Percentiles rank a stretch among this genome's conserved stretches.
Conservation (phyloP, 768 basidiomycete species). For the Termitomyces sp. region DNA sequence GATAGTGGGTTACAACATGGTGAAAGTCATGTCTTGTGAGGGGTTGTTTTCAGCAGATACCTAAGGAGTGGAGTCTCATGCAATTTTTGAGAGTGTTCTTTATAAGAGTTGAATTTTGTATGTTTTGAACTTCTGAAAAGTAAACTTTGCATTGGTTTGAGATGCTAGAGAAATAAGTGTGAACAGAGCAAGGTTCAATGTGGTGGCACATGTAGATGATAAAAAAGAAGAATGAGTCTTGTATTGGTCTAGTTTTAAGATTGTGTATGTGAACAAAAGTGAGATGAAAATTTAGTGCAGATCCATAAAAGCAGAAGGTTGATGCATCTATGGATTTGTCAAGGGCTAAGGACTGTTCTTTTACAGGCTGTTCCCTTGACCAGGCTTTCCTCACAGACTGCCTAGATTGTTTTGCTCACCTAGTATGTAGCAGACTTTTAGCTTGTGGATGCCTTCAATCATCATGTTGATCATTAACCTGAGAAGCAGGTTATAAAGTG, state of each 20-base stretch:
- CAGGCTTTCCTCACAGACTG: conserved; percentile 31
- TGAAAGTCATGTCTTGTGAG: not conserved
- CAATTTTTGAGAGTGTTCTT: not conserved
- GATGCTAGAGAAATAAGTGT: conserved; percentile 28
- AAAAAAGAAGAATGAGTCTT: conserved; percentile 23
- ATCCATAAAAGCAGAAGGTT: conserved; percentile 22
- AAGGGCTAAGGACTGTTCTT: conserved; percentile 20
- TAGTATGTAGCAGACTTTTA: conserved; percentile 12
- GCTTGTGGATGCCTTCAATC: conserved; percentile 1
- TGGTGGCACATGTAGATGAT: not conserved
- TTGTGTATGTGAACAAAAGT: conserved; percentile 24
- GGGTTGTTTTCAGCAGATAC: not conserved
- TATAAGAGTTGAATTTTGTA: conserved; percentile 22
- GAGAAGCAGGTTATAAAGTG: conserved; percentile 16
- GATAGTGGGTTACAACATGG: not conserved
- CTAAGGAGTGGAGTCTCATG: not conserved
- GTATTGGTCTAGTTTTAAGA: conserved; percentile 24
- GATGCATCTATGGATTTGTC: conserved; percentile 21
- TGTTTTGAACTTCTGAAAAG: conserved; percentile 27
- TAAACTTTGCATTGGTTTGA: conserved; percentile 28
- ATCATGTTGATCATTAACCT: conserved; percentile 13
- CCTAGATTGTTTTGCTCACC: conserved; percentile 20
- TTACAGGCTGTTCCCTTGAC: conserved; percentile 26
- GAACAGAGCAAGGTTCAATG: conserved; percentile 23
- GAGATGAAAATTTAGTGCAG: conserved; percentile 22